These are phyloP conservation scores for Hyaloperonospora brassicae DNA, from an alignment of 352 stramenopile species.

Conservation along the genomic window DNA sequence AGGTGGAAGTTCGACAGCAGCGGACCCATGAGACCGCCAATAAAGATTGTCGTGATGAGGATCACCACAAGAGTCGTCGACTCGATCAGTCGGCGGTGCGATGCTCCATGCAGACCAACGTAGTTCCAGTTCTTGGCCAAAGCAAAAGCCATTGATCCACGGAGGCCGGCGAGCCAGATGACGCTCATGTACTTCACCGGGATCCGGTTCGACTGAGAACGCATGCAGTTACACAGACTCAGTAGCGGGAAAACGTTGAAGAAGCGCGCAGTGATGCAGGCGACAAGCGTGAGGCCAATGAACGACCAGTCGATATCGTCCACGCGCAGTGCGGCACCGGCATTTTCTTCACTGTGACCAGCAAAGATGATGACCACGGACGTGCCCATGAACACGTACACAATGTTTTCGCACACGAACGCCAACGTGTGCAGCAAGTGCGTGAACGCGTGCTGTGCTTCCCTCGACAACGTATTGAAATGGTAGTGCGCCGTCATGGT, in stretches of 20 bases:
- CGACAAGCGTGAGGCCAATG: slow-evolving; percentile 64
- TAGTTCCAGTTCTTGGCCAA: slow-evolving; percentile 84
- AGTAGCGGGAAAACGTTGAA: slow-evolving; percentile 75
- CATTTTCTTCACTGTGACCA: slow-evolving; percentile 50
- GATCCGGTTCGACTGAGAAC: slow-evolving; percentile 48
- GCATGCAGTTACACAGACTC: slow-evolving; percentile 62
- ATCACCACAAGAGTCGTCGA: slow-evolving; percentile 84
- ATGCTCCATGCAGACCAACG: slow-evolving; percentile 51
- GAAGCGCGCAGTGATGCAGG: slow-evolving; percentile 62
- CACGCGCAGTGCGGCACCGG: slow-evolving; percentile 48
- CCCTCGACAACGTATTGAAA: slow-evolving; percentile 77
- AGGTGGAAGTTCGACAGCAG: slow-evolving; percentile 46
- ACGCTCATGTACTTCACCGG: slow-evolving; percentile 67
- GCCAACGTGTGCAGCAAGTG: slow-evolving; percentile 75
- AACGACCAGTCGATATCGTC: slow-evolving; percentile 80
- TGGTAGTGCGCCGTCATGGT: slow-evolving; percentile 85
- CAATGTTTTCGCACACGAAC: slow-evolving; percentile 77
- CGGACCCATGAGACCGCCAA: slow-evolving; percentile 68
- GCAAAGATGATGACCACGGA: slow-evolving; percentile 81
- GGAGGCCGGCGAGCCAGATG: slow-evolving; percentile 90
- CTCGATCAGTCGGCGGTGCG: slow-evolving; percentile 74
- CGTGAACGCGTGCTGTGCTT: slow-evolving; percentile 76
- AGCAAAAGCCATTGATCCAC: slow-evolving; percentile 90
- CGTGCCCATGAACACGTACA: slow-evolving; percentile 85
- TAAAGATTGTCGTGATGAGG: slow-evolving; percentile 78